These are phyloP conservation scores for Colletotrichum agaves DNA, from an alignment of 2,329 filamentous ascomycete species.

Conservation along the genomic window DNA sequence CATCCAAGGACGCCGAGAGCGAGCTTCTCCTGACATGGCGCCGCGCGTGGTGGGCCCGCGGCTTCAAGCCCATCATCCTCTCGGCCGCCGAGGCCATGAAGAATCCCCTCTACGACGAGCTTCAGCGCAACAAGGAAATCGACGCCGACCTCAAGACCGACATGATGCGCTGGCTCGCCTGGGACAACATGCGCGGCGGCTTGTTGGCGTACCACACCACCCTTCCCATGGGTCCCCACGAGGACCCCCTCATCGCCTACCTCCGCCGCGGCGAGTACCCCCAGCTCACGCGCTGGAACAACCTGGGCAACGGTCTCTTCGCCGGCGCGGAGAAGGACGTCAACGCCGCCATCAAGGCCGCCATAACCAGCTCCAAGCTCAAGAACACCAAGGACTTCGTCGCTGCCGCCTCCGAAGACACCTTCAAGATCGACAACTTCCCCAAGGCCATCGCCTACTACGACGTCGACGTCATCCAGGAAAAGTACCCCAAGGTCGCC, in stretches of 20 bases:
- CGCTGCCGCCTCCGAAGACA: constrained; percentile 66
- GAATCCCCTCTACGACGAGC: constrained; percentile 79
- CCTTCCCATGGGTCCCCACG: constrained; percentile 82
- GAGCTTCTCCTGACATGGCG: constrained; percentile 87
- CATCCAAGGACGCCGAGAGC: constrained; percentile 77
- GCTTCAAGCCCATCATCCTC: constrained; percentile 86
- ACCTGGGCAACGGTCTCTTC: constrained; percentile 77
- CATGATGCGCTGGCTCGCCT: constrained; percentile 88
- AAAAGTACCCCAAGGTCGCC: constrained; percentile 74
- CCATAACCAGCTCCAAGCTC: constrained; percentile 65
- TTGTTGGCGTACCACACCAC: constrained; percentile 82
- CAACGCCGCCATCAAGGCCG: constrained; percentile 69
- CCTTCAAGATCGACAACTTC: constrained; percentile 73
- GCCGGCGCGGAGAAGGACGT: constrained; percentile 75
- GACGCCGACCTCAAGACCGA: constrained; percentile 73
- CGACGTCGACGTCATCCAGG: constrained; percentile 68
- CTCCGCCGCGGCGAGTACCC: constrained; percentile 82
- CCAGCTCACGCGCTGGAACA: constrained; percentile 77
- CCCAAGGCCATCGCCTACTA: constrained; percentile 83
- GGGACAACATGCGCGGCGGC: constrained; percentile 90
- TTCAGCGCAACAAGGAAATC: constrained; percentile 70
- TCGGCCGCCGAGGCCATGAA: constrained; percentile 82
- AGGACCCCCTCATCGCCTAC: constrained; percentile 77
- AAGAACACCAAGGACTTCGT: constrained; percentile 71
- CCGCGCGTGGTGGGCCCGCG: constrained; percentile 94